These are phyloP conservation scores for Leccinum variicolor DNA, from an alignment of 768 basidiomycete species.

Conservation along the genomic window DNA sequence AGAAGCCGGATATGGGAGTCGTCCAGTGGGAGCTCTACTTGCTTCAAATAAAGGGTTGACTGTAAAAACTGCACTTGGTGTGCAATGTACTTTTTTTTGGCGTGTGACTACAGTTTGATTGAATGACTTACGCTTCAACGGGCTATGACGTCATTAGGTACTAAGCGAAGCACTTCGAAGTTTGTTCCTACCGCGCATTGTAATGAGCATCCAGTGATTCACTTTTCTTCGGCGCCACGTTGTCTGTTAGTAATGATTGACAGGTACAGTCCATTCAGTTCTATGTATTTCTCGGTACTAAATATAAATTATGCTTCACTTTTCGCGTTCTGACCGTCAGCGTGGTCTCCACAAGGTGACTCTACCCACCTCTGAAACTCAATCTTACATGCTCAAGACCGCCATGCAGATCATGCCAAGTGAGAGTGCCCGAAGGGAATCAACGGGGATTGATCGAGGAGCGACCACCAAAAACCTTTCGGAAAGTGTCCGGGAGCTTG, in stretches of 20 bases:
- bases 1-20: conserved; percentile 40
- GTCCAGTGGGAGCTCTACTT: conserved; percentile 24
- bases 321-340: not conserved
- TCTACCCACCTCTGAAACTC: not conserved
- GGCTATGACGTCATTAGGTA: not conserved
- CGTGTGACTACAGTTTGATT: not conserved
- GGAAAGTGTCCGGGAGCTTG: not conserved
- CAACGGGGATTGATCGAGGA: no score
- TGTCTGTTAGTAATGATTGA: not conserved
- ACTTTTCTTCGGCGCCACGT: not conserved
- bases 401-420: not conserved
- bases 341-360: not conserved
- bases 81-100: not conserved
- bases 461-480: not conserved
- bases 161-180: not conserved
- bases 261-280: not conserved
- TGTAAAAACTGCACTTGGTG: not conserved
- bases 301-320: not conserved
- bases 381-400: not conserved
- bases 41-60: conserved; percentile 7
- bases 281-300: not conserved
- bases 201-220: not conserved
- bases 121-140: not conserved
- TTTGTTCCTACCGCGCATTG: not conserved
- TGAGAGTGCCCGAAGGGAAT: not conserved